Percentiles rank a stretch among this genome's conserved stretches.
These are phyloP conservation scores for Nemania diffusa DNA, from an alignment of 2,329 filamentous ascomycete species.

Conservation along the genomic window DNA sequence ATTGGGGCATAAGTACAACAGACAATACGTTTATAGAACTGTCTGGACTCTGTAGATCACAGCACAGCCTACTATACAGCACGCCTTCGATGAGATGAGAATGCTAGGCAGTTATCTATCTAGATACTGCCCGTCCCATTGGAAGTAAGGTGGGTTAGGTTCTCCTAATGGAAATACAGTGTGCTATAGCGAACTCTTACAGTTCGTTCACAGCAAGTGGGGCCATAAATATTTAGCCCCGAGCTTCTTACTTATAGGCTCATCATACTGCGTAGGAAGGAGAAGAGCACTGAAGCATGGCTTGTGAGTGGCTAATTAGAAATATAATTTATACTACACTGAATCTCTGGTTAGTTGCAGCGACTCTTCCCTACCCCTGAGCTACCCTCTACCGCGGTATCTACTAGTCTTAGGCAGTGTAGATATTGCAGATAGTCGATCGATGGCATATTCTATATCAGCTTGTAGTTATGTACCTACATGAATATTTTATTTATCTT, in stretches of 20 bases:
- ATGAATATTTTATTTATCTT: too few species aligned
- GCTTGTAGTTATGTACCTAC: too few species aligned
- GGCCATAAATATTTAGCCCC: neutral
- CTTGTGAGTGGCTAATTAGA: neutral
- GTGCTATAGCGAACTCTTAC: neutral
- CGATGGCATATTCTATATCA: too few species aligned
- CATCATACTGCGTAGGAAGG: neutral
- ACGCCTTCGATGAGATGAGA: conserved; percentile 15
- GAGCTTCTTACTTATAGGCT: neutral
- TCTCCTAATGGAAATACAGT: conserved; percentile 21
- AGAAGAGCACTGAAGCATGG: neutral
- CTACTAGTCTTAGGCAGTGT: neutral
- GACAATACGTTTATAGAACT: neutral
- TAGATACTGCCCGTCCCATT: neutral
- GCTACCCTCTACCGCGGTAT: neutral
- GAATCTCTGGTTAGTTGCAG: neutral
- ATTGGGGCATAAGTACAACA: neutral
- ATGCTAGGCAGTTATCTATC: neutral
- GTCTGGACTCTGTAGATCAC: conserved; percentile 30
- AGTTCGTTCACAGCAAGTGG: neutral
- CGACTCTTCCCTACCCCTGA: neutral
- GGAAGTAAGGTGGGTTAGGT: neutral
- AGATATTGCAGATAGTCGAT: neutral
- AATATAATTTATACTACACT: neutral
- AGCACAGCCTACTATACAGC: neutral